A percentile compares a stretch with the other conserved stretches of the same genome.
phyloP scores from a whole-genome alignment of 345 rosid genomes.

The Salix suchowensis region DNA sequence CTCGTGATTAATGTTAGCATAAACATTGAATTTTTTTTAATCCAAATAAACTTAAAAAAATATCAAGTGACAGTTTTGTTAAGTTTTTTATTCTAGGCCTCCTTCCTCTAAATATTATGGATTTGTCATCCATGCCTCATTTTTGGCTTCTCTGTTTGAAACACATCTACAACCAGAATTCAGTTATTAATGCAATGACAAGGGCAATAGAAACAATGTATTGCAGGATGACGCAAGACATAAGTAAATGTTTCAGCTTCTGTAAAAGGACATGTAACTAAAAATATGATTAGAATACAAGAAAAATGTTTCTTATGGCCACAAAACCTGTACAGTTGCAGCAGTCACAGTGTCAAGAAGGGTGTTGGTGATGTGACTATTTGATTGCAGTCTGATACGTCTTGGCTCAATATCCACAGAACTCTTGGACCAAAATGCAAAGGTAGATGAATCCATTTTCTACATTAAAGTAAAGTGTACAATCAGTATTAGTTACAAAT shows the following conservation, averaged over 20 bases:
- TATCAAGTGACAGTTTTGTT: no score
- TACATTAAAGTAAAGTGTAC: constrained; percentile 16
- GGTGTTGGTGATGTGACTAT: constrained; percentile 77
- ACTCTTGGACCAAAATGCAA: constrained; percentile 98
- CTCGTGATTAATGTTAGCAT: no score
- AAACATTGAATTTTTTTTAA: no score
- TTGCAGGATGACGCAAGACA: not conserved
- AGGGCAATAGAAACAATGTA: not conserved
- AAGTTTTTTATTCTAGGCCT: not conserved
- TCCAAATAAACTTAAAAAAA: no score
- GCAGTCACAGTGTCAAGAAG: constrained; percentile 93
- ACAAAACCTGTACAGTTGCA: constrained; percentile 90
- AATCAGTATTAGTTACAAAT: constrained; percentile 2
- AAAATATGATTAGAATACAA: not conserved
- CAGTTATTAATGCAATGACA: not conserved
- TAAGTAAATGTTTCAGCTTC: not conserved
- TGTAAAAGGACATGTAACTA: not conserved
- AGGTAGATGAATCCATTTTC: constrained; percentile 74
- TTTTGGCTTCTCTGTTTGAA: not conserved
- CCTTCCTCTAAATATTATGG: not conserved
- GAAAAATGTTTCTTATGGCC: not conserved
- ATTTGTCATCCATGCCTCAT: not conserved
- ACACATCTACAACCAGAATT: not conserved
- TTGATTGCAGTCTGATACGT: constrained; percentile 92
- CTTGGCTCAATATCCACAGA: constrained; percentile 86